These are phyloP conservation scores for Microsporum audouinii DNA, from an alignment of 2,329 filamentous ascomycete genomes.

Conservation along the genomic window DNA sequence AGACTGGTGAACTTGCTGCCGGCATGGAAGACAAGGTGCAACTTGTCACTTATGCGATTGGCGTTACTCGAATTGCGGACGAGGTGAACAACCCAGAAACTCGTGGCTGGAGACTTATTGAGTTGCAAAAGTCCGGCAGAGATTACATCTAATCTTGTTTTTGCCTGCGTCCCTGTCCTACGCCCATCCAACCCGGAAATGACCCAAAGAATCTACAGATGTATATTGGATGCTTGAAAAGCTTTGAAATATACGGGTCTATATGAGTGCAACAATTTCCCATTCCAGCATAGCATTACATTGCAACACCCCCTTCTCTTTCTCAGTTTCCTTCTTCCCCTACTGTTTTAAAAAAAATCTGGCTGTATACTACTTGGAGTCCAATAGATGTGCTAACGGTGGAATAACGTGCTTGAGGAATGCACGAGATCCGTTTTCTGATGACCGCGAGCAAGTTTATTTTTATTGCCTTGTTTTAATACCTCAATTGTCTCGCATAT, in stretches of 20 bases:
- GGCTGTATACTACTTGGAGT: slow-evolving; percentile 14
- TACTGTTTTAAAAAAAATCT: slow-evolving; percentile 4
- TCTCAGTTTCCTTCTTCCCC: not conserved
- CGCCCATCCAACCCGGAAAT: not conserved
- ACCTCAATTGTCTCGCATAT: slow-evolving; percentile 1
- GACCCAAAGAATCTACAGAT: not conserved
- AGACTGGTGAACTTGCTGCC: slow-evolving; percentile 77
- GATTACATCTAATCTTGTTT: slow-evolving; percentile 57
- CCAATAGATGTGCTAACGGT: slow-evolving; percentile 4
- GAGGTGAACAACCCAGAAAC: slow-evolving; percentile 97
- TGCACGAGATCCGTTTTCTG: not conserved
- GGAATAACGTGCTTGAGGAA: not conserved
- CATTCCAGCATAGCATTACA: not conserved
- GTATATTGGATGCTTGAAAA: not conserved
- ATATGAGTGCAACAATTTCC: not conserved
- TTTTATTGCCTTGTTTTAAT: slow-evolving; percentile 2
- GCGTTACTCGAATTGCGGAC: slow-evolving; percentile 83
- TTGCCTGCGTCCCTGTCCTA: not conserved
- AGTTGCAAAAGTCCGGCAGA: slow-evolving; percentile 94
- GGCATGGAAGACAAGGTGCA: slow-evolving; percentile 99
- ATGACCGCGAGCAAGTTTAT: slow-evolving; percentile 6
- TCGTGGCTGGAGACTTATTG: slow-evolving; percentile 90
- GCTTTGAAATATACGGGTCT: not conserved
- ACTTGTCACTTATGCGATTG: slow-evolving; percentile 94
- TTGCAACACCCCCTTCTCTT: slow-evolving; percentile 1